A percentile compares a stretch with the other conserved stretches of the same genome.
These are phyloP conservation scores for Stramenopiles sp. DNA, from an alignment of 352 stramenopile species.

Conservation along the genomic window DNA sequence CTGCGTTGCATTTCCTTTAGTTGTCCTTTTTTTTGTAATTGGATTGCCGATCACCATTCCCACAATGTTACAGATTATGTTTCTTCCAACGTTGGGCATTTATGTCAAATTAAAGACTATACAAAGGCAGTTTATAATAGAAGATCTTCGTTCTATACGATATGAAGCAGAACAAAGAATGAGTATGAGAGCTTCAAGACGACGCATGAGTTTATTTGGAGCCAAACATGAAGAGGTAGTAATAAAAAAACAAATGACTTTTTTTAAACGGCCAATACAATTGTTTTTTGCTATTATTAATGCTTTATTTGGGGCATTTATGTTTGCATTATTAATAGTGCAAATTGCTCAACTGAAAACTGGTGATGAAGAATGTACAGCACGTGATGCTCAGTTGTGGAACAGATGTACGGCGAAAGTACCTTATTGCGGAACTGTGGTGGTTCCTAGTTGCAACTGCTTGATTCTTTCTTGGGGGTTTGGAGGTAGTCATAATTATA, in stretches of 20 bases:
- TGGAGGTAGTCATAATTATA: background rate
- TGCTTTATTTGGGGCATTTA: background rate
- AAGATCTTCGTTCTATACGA: background rate
- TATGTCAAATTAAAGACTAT: background rate
- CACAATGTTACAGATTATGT: background rate
- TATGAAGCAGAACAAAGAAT: background rate
- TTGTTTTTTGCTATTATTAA: background rate
- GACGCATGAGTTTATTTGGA: background rate
- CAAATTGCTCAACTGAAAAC: background rate
- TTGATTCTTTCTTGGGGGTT: background rate
- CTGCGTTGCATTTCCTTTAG: conserved; percentile 1
- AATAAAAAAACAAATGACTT: background rate
- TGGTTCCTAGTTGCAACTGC: conserved; percentile 3
- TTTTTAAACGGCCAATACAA: background rate
- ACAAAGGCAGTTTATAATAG: background rate
- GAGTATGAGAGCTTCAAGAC: background rate
- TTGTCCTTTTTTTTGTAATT: background rate
- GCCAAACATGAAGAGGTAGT: background rate
- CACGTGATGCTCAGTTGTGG: background rate
- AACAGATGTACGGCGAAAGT: background rate
- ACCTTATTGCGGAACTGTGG: background rate
- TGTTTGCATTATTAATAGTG: background rate
- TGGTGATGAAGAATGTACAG: background rate
- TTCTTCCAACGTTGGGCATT: background rate
- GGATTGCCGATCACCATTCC: background rate